These are phyloP conservation scores for Coemansia sp. DNA, from an alignment of 192 early-diverging fungal species.

Conservation along the genomic window DNA sequence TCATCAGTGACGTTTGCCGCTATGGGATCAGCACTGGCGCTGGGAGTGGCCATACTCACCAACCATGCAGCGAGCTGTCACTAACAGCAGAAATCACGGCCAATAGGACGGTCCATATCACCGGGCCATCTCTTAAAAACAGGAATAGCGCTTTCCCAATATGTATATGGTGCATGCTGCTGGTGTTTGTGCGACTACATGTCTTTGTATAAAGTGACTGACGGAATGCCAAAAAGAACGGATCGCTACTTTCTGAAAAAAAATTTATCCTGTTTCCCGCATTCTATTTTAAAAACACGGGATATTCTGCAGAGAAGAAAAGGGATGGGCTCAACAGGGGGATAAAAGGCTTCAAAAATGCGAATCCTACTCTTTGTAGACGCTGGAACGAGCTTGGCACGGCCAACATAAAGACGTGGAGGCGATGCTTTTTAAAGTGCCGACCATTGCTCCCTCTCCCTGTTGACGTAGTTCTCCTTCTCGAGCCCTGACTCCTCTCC, in stretches of 20 bases:
- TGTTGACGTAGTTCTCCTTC: neutral
- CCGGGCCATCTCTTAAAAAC: neutral
- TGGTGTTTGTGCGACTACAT: neutral
- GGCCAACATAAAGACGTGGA: neutral
- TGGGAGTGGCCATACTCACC: neutral
- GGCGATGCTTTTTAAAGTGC: neutral
- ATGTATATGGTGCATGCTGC: too few relatives aligned
- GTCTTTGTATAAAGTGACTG: too few relatives aligned
- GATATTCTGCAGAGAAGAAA: too few relatives aligned
- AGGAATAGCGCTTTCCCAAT: too few relatives aligned
- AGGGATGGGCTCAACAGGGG: too few relatives aligned
- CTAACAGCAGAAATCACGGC: neutral
- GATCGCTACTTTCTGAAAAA: too few relatives aligned
- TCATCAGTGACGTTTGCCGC: slow-evolving; percentile 15
- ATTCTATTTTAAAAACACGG: too few relatives aligned
- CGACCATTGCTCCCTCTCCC: neutral
- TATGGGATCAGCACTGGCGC: neutral
- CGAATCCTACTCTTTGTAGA: too few relatives aligned
- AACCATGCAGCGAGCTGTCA: too few relatives aligned
- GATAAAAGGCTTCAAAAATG: too few relatives aligned
- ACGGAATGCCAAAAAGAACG: too few relatives aligned
- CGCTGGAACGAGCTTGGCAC: neutral
- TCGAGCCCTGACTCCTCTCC: neutral
- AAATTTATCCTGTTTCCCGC: too few relatives aligned
- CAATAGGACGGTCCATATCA: neutral